Percentiles rank a stretch among this genome's conserved stretches.
Evolutionary conservation across 2,329 filamentous ascomycete species (phyloP).

Genomic region (Aspergillus hortae): DNA sequence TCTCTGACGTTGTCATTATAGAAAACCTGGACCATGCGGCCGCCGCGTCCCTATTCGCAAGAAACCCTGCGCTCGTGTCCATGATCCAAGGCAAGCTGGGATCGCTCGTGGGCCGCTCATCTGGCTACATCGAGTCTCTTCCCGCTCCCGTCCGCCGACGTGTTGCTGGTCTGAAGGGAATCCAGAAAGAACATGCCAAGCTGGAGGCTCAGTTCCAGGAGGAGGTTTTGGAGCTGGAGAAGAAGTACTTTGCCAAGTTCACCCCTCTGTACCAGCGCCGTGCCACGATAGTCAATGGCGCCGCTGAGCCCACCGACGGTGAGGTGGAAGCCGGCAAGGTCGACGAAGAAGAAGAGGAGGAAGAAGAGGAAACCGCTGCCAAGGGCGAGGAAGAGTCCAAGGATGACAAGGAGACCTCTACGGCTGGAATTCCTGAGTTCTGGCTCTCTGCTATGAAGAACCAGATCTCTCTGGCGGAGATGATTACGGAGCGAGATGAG

Average conservation of each 20-base stretch:
- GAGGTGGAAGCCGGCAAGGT: constrained; percentile 85
- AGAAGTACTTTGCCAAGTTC: constrained; percentile 99
- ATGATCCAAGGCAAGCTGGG: constrained; percentile 98
- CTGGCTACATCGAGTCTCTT: constrained; percentile 95
- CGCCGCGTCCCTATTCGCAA: constrained; percentile 88
- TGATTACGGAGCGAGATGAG: constrained; percentile 98
- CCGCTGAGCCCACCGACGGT: constrained; percentile 76
- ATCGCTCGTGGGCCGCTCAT: constrained; percentile 87
- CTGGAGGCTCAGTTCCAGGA: constrained; percentile 98
- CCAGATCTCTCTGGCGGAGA: constrained; percentile 92
- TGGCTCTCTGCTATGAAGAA: constrained; percentile 99
- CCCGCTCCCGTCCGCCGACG: constrained; percentile 85
- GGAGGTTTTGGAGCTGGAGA: constrained; percentile 95
- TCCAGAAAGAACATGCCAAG: constrained; percentile 98
- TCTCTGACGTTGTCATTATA: constrained; percentile 40
- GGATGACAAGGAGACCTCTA: constrained; percentile 42
- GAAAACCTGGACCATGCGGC: constrained; percentile 86
- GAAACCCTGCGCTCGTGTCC: constrained; percentile 89
- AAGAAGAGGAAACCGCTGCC: constrained; percentile 62
- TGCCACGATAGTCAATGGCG: constrained; percentile 85
- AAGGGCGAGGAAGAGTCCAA: constrained; percentile 55
- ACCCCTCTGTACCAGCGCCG: constrained; percentile 96
- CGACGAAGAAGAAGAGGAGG: constrained; percentile 70
- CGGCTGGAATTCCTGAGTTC: constrained; percentile 93
- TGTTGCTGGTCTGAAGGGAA: constrained; percentile 91